Evolutionary conservation across 2,329 filamentous ascomycete genomes (phyloP).

Genomic region (Calycina herbarum): DNA sequence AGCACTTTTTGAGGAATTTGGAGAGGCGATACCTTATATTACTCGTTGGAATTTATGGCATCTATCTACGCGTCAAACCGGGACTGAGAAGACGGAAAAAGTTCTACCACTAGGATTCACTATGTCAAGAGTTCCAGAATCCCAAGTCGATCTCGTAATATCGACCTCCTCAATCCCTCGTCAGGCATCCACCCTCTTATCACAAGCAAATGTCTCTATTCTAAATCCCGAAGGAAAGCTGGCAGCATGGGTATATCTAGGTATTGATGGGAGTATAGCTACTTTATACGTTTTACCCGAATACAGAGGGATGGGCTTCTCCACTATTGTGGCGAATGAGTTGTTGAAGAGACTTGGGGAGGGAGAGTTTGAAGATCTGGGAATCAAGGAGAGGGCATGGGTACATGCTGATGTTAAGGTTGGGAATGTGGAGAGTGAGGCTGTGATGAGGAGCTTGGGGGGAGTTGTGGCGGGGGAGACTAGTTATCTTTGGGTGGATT

Average conservation of each 20-base stretch:
- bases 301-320: constrained; percentile 33
- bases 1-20: constrained; percentile 18
- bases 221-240: constrained; percentile 22
- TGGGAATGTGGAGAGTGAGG: constrained; percentile 35
- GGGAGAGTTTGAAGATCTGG: constrained; percentile 32
- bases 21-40: constrained; percentile 19
- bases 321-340: constrained; percentile 29
- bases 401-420: constrained; percentile 35
- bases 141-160: constrained; percentile 32
- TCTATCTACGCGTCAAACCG: constrained; percentile 12
- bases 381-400: constrained; percentile 34
- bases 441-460: constrained; percentile 33
- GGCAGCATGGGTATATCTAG: constrained; percentile 35
- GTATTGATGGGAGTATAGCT: constrained; percentile 33
- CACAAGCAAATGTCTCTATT: constrained; percentile 31
- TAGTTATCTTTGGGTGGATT: constrained; percentile 34
- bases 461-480: constrained; percentile 20
- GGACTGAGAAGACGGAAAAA: background rate
- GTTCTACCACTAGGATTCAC: constrained; percentile 25
- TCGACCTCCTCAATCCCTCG: constrained; percentile 33
- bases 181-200: constrained; percentile 26
- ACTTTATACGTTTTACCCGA: constrained; percentile 35
- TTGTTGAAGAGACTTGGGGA: constrained; percentile 23
- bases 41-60: constrained; percentile 32
- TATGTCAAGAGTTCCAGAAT: constrained; percentile 27